These are phyloP conservation scores for Ophiocordyceps sinensis DNA, from an alignment of 2,329 filamentous ascomycete genomes.

Conservation along the genomic window DNA sequence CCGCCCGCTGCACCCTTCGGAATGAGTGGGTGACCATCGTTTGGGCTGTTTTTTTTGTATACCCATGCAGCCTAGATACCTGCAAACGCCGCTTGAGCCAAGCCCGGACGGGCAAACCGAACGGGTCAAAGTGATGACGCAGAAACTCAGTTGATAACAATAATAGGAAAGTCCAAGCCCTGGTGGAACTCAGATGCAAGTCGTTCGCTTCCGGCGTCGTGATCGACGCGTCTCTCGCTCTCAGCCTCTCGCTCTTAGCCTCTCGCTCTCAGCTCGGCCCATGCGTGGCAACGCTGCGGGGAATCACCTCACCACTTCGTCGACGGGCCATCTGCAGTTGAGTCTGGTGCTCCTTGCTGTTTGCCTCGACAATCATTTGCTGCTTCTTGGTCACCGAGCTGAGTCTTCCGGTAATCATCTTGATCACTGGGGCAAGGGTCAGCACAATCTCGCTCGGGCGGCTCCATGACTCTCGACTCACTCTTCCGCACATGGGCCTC, in stretches of 20 bases:
- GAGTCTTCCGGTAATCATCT: slow-evolving; percentile 46
- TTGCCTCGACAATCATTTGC: slow-evolving; percentile 44
- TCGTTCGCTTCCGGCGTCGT: neutral
- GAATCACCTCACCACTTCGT: slow-evolving; percentile 40
- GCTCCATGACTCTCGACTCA: slow-evolving; percentile 25
- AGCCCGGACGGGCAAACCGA: too few species aligned
- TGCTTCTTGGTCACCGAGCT: slow-evolving; percentile 44
- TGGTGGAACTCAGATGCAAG: too few species aligned
- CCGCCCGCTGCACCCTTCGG: too few species aligned
- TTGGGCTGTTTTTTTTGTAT: too few species aligned
- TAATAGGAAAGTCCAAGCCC: too few species aligned
- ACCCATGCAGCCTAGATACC: too few species aligned
- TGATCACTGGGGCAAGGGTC: slow-evolving; percentile 33
- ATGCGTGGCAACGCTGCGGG: slow-evolving; percentile 37
- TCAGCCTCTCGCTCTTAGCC: too few species aligned
- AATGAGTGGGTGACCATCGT: too few species aligned
- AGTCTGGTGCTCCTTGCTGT: slow-evolving; percentile 29
- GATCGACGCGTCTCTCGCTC: neutral
- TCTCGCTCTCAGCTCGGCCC: slow-evolving; percentile 20
- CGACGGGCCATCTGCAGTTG: slow-evolving; percentile 28
- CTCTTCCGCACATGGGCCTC: slow-evolving; percentile 59
- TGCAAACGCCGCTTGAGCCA: too few species aligned
- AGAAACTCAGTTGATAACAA: too few species aligned
- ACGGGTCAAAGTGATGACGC: too few species aligned
- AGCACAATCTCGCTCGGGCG: neutral